Evolutionary conservation across 2,329 filamentous ascomycete genomes (phyloP), one percentile per base, ranked within the genome.

Genomic region (Fragosphaeria purpurea): DNA sequence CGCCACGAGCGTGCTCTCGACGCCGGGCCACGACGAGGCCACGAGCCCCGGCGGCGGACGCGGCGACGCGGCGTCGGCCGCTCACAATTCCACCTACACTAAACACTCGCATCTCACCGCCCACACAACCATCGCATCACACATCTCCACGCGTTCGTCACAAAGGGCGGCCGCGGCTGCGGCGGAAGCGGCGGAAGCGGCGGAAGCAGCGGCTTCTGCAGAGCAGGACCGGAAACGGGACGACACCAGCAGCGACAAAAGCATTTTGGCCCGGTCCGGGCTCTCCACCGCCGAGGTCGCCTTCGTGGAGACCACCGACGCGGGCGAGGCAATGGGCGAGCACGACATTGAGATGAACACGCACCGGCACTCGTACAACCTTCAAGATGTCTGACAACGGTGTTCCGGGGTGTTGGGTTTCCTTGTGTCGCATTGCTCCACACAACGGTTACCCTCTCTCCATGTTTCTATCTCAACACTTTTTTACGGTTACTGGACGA

Each of bases 181-280:
- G 3, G 22, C 22, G 2, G 7, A 7, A 7, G 35, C 35, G 35
- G 7, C 35, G 35, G 6, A 7, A 11, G 35, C 35, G 35, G 35
- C 11, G 35, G 10, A 4, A 31, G 4, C 41, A 7, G n/a, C 12
- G 22, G 8, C 41, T 7, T 30, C 41, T 3, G 22, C 42, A 11
- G 42, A 5, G 7, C 12, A 7, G 12, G 47, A 51, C 37, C 12
- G 51, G 42, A 13, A 43, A n/a, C 44, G 37, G n/a, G 53, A 55
- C 41, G 47, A 40, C 30, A 22, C 22, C 22, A 42, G 38, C 13
- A 54, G 53, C 40, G 48, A 54, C 37, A 44, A 45, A 31, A 53
- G 53, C 47, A 55, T 57, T 6, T 37, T 57, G 31, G 44, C 22
- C 3, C 35, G 37, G 44, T 38, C 47, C 11, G 42, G 50, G 5